phyloP scores from a whole-genome alignment of 2,329 filamentous ascomycete species.

The Exserohilum turcica region DNA sequence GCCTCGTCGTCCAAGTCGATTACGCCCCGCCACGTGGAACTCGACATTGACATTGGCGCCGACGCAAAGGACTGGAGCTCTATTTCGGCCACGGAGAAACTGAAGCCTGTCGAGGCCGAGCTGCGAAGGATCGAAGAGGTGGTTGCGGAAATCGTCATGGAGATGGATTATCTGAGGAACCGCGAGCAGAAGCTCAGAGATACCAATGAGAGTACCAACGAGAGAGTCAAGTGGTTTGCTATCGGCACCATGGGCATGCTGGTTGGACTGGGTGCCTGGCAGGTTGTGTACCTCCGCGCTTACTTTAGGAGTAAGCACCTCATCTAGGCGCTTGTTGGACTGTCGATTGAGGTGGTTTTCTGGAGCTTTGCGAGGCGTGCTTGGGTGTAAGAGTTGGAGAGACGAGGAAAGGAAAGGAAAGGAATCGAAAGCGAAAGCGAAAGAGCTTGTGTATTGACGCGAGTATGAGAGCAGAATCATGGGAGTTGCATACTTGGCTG shows the following conservation, averaged over 20 bases:
- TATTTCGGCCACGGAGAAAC: slow-evolving; percentile 94
- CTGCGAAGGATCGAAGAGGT: slow-evolving; percentile 91
- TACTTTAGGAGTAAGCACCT: slow-evolving; percentile 75
- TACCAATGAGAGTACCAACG: slow-evolving; percentile 99
- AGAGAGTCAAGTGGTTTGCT: slow-evolving; percentile 98
- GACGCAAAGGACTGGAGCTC: slow-evolving; percentile 98
- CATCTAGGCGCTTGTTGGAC: slow-evolving; percentile 45
- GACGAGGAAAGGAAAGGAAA: neutral
- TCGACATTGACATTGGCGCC: slow-evolving; percentile 94
- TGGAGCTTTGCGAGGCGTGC: neutral
- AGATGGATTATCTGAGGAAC: slow-evolving; percentile 93
- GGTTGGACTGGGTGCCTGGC: slow-evolving; percentile 88
- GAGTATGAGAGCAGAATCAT: slow-evolving; percentile 10
- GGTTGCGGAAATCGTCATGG: slow-evolving; percentile 81
- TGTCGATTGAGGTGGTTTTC: neutral
- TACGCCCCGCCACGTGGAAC: slow-evolving; percentile 74
- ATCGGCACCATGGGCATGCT: slow-evolving; percentile 91
- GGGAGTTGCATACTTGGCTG: slow-evolving; percentile 22
- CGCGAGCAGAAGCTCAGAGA: slow-evolving; percentile 96
- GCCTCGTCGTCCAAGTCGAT: slow-evolving; percentile 26
- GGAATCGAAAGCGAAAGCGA: too few species aligned
- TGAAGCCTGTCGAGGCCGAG: slow-evolving; percentile 95
- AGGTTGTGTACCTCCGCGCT: slow-evolving; percentile 94
- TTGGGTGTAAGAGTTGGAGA: slow-evolving; percentile 4
- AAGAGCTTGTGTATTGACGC: slow-evolving; percentile 29